Percentiles rank a stretch among this genome's conserved stretches.
Evolutionary conservation across 495 filamentous ascomycete genomes (phyloP).

Genomic region (Trichoderma asperelloides): DNA sequence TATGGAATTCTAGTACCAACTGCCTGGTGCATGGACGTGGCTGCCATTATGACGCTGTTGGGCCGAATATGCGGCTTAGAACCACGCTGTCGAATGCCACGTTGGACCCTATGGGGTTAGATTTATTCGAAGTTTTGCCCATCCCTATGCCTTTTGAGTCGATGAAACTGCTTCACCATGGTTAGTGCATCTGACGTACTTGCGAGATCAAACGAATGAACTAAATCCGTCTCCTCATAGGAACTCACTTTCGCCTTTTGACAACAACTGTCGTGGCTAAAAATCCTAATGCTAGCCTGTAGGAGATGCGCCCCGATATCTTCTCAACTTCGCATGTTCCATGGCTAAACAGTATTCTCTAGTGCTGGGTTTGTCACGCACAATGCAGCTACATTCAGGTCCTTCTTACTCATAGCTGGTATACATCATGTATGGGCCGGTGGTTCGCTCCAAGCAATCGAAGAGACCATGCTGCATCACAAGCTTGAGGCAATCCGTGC

Average conservation of each 20-base stretch:
- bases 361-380: constrained; percentile 12
- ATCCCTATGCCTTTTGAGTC: constrained; percentile 10
- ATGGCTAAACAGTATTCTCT: neutral
- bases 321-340: neutral
- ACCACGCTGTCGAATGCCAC: neutral
- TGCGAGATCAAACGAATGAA: neutral
- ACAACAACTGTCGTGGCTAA: neutral
- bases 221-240: neutral
- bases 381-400: constrained; percentile 15
- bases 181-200: neutral
- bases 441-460: constrained; percentile 14
- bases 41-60: neutral
- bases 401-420: constrained; percentile 16
- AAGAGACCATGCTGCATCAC: constrained; percentile 18
- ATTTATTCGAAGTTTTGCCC: constrained; percentile 12
- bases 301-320: neutral
- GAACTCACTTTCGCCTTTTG: constrained; percentile 10
- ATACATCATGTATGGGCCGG: constrained; percentile 17
- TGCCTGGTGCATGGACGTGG: neutral
- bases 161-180: constrained; percentile 8
- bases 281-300: constrained; percentile 3
- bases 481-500: constrained; percentile 19
- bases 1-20: neutral
- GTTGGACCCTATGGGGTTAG: constrained; percentile 11
- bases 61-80: neutral